Evolutionary conservation across 306 rosid genomes (phyloP).

Genomic region (Prinsepia uniflora): DNA sequence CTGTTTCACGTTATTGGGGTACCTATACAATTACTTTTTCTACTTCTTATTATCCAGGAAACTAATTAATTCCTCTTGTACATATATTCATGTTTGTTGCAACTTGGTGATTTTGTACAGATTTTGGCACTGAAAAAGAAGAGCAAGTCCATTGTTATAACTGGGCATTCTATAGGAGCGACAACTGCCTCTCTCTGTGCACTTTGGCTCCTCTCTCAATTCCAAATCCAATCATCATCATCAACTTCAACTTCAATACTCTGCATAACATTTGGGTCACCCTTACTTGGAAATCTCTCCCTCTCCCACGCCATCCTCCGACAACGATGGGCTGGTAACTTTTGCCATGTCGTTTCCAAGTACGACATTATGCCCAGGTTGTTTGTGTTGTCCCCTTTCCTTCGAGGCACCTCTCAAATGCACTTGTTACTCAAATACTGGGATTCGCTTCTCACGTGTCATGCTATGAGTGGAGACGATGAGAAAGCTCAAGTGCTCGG

Average conservation of each 20-base stretch:
- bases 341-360: constrained; percentile 69
- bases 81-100: not conserved
- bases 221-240: constrained; percentile 24
- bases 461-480: constrained; percentile 3
- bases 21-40: too few species aligned
- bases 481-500: constrained; percentile 44
- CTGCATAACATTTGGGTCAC: constrained; percentile 82
- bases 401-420: constrained; percentile 39
- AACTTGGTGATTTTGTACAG: constrained; percentile 32
- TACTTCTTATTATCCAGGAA: too few species aligned
- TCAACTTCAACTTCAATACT: constrained; percentile 39
- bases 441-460: constrained; percentile 11
- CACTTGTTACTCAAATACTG: constrained; percentile 53
- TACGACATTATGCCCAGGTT: constrained; percentile 86
- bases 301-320: constrained; percentile 56
- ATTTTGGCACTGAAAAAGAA: constrained; percentile 34
- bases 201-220: constrained; percentile 65
- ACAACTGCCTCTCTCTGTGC: constrained; percentile 67
- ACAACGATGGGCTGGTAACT: constrained; percentile 76
- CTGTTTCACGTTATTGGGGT: too few species aligned
- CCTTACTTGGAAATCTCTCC: constrained; percentile 63
- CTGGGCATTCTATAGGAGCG: constrained; percentile 93
- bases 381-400: constrained; percentile 52
- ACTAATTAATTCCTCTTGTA: too few species aligned
- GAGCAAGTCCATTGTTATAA: constrained; percentile 64